A percentile compares a stretch with the other conserved stretches of the same genome.
Conservation (phyloP, 139 green algal species). For the Volvox reticuliferus region DNA sequence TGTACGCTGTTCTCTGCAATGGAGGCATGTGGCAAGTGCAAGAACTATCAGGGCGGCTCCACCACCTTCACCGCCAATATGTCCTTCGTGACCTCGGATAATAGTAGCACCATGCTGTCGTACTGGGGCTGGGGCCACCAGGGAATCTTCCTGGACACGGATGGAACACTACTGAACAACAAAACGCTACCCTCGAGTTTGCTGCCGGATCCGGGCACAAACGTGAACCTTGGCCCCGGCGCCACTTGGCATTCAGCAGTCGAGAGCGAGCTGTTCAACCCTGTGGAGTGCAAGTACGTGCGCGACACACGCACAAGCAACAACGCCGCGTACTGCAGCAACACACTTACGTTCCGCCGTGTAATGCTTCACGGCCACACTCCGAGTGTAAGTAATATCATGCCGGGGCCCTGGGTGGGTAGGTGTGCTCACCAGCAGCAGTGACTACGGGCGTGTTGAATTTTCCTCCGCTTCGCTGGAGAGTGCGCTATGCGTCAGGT, state of each 20-base stretch:
- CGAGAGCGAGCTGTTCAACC: slow-evolving; percentile 38
- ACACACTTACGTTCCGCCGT: slow-evolving; percentile 47
- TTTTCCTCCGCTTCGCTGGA: too few relatives aligned
- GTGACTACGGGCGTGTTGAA: too few relatives aligned
- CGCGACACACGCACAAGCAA: neutral
- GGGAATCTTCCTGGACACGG: slow-evolving; percentile 61
- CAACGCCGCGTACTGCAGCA: slow-evolving; percentile 48
- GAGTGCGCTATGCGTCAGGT: too few relatives aligned
- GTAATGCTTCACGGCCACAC: slow-evolving; percentile 63
- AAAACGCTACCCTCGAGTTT: slow-evolving; percentile 19
- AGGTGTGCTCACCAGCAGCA: too few relatives aligned
- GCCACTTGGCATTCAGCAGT: slow-evolving; percentile 32
- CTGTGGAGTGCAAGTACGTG: slow-evolving; percentile 43
- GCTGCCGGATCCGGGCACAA: neutral
- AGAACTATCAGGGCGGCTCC: slow-evolving; percentile 64
- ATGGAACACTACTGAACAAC: slow-evolving; percentile 64
- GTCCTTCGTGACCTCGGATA: slow-evolving; percentile 37
- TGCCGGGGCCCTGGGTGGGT: too few relatives aligned
- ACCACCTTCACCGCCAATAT: slow-evolving; percentile 54
- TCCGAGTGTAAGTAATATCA: neutral
- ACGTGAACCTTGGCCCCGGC: neutral
- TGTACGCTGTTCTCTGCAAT: slow-evolving; percentile 54
- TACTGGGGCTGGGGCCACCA: slow-evolving; percentile 62
- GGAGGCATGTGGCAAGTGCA: slow-evolving; percentile 61
- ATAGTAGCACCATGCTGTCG: neutral